Evolutionary conservation across 148 eudicot species (phyloP).

Genomic region (Dianthus caryophyllus): DNA sequence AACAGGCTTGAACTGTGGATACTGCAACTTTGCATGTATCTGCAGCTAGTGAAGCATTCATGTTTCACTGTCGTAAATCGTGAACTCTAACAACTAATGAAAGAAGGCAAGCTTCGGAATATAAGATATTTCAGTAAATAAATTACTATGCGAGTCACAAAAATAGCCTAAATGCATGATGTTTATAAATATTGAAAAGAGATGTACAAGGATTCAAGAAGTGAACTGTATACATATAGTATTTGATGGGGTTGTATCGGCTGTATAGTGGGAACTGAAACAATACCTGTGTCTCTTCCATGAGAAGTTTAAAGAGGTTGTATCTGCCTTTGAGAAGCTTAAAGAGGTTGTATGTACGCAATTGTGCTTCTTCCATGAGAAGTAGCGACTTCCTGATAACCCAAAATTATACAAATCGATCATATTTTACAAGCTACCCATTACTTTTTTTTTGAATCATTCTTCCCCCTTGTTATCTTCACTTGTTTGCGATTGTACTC

Average conservation of each 20-base stretch:
- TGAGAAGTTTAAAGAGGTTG: too few relatives aligned
- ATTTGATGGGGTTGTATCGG: not conserved
- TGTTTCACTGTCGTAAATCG: too few relatives aligned
- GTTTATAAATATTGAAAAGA: not conserved
- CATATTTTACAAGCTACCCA: not conserved
- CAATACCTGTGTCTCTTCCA: not conserved
- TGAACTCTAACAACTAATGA: too few relatives aligned
- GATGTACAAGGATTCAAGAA: not conserved
- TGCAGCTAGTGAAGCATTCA: too few relatives aligned
- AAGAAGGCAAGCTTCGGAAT: too few relatives aligned
- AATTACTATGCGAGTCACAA: too few relatives aligned
- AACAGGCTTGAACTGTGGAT: too few relatives aligned
- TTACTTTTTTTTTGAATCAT: constrained; percentile 22
- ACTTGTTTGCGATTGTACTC: constrained; percentile 48
- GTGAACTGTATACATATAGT: not conserved
- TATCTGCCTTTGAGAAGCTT: not conserved
- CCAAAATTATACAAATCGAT: not conserved
- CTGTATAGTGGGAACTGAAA: not conserved
- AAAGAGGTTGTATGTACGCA: not conserved
- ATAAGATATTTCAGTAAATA: not conserved
- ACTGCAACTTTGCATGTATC: too few relatives aligned
- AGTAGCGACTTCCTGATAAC: not conserved
- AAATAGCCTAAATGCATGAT: not conserved
- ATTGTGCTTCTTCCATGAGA: not conserved
- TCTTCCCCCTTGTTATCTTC: constrained; percentile 46